Conservation (phyloP, 495 filamentous ascomycete species). For the Aspergillus campestris region DNA sequence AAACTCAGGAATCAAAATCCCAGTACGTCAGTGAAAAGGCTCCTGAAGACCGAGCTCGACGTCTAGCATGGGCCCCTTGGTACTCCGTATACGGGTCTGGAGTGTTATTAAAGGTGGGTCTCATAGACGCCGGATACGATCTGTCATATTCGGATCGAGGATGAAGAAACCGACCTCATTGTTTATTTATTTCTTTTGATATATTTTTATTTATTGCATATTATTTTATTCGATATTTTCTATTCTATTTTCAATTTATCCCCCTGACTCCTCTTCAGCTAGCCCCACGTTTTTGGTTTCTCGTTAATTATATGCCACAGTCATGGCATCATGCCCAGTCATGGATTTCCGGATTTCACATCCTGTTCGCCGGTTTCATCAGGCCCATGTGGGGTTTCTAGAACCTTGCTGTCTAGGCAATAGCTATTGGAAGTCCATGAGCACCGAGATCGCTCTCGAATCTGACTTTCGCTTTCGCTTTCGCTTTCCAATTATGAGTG, state of each 20-base stretch:
- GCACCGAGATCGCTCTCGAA: no score
- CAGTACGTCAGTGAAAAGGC: not conserved
- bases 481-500: no score
- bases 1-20: not conserved
- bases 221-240: not conserved
- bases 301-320: not conserved
- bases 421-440: no score
- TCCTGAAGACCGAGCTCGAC: no score
- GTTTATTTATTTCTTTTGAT: constrained; percentile 7
- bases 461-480: no score
- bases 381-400: no score
- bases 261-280: constrained; percentile 6
- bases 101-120: constrained; percentile 4
- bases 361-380: no score
- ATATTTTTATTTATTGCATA: constrained; percentile 8
- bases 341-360: not conserved
- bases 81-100: no score
- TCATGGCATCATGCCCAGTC: not conserved
- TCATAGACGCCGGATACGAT: constrained; percentile 19
- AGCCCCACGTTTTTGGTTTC: constrained; percentile 16
- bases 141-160: constrained; percentile 31
- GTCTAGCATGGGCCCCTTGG: no score
- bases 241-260: not conserved
- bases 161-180: constrained; percentile 13
- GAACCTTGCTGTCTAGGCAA: no score